Evolutionary conservation across 2,329 filamentous ascomycete genomes (phyloP), one percentile per base, ranked within the genome.

Genomic region (Tolypocladium tundrense): DNA sequence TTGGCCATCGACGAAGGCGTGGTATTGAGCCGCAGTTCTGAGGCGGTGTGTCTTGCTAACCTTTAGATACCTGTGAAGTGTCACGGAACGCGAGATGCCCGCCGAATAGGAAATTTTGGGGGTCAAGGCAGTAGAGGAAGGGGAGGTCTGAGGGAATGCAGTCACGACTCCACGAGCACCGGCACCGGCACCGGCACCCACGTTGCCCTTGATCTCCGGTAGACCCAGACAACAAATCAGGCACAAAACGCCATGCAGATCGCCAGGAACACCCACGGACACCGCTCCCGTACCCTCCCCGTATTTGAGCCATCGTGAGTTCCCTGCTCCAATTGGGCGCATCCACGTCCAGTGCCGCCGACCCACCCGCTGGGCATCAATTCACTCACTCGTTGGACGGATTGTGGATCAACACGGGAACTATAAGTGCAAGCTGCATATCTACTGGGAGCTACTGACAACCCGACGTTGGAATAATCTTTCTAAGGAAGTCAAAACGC

Each of bases 351-450:
- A 31, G 59, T 52, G 53, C 56, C 52, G 56, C 35, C 41, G 57
- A 60, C 64, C 61, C 52, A 57, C 37, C 54, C 56, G 62, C 67
- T 64, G 65, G 66, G 68, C 65, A 69, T 57, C 67, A 64, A 66
- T 61, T 58, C 56, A 59, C 53, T 57, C 57, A 52, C 33, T 27
- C 16, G 40, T 19, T 8, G 48, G 16, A 33, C 19, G 4, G 9
- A n/a, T 6, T n/a, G 31, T 35, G 48, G 48, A n/a, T 8, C 8
- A 14, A 31, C 27, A 50, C 45, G 16, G 45, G 27, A 2, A 27
- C 45, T 51, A 35, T 35, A 35, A 51, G 48, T 51, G 48, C 48
- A 21, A 2, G 31, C 31, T 27, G 11, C 10, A 4, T 33, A 31
- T 16, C 45, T 11, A 31, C 14, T 7, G 10, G 19, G 27, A 50